Evolutionary conservation across 495 filamentous ascomycete genomes (phyloP), one percentile per base, ranked within the genome.

Genomic region (Lophiotrema nucula): DNA sequence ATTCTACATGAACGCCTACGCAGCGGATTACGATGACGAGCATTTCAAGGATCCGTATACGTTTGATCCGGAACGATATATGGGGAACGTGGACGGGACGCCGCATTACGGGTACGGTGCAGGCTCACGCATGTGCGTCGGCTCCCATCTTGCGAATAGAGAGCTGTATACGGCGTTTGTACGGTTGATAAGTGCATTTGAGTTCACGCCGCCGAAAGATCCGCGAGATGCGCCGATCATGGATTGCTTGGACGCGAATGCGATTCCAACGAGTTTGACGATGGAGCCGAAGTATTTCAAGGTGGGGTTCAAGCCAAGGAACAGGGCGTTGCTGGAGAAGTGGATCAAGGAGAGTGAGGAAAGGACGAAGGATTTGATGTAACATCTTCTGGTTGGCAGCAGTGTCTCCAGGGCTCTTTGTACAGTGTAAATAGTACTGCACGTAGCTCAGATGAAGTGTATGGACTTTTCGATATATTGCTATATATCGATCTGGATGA

Each of bases 1-100:
- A 6, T 86, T 88, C 63, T 85, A 84, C 67, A 83, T 88, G 80
- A 88, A 88, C 58, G 83, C 85, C 33, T 88, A 80, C 70, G 84
- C 83, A 1, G 85, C 84, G 38, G 79, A 87, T 71, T 87, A 84
- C 73, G 86, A 89, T 67, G 74, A 74, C 39, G 69, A 75, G 0
- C 84, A 88, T 69, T 89, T 86, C 70, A 77, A 81, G 51, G 69
- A 82, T 38, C 77, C 86, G 0, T 37, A 77, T 28, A 69, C 72
- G 6, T 88, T 88, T 64, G 68, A 76, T 21, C 81, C 85, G 0
- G 84, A 88, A 52, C 81, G 85, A 28, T 89, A 85, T 63, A 74
- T 89, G n/a, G 73, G 79, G n/a, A 38, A 33, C 26, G 60, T 70
- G 15, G 81, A 85, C 42, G 84, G 85, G 1, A 88, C 84, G 5